These are phyloP conservation scores for Bocquillonia castaneifolia DNA, from an alignment of 441 rosid genomes.

Conservation along the genomic window DNA sequence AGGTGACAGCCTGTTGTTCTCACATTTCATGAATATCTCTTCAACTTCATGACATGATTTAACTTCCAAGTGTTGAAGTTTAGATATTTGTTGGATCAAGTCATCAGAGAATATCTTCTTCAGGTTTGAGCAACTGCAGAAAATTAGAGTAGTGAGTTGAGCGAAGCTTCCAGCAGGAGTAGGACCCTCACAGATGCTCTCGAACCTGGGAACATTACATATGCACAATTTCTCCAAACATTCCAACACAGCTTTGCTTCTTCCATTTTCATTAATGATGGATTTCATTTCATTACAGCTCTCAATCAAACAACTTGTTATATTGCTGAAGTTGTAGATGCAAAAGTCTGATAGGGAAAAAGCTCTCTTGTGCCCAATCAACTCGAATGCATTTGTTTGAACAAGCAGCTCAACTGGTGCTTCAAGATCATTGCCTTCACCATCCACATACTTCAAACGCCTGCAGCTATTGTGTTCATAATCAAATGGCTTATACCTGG, in stretches of 20 bases:
- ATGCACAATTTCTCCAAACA: neutral
- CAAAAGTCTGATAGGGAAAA: neutral
- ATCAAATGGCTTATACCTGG: slow-evolving; percentile 1
- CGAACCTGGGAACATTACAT: neutral
- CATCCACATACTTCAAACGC: neutral
- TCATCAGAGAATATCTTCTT: neutral
- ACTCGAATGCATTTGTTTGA: neutral
- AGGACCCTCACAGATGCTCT: neutral
- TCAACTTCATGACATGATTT: neutral
- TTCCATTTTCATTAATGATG: neutral
- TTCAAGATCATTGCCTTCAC: neutral
- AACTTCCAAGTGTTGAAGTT: slow-evolving; percentile 8
- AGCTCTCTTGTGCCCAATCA: neutral
- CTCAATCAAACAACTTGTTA: neutral
- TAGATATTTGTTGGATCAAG: slow-evolving; percentile 1
- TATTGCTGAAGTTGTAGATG: neutral
- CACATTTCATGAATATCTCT: neutral
- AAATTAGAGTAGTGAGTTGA: neutral
- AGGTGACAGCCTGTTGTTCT: neutral
- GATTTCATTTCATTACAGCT: neutral
- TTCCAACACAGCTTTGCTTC: neutral
- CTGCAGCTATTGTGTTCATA: neutral
- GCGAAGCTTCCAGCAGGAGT: neutral
- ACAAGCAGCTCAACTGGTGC: neutral
- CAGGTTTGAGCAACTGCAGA: neutral